These are phyloP conservation scores for Globisporangium splendens DNA, from an alignment of 352 stramenopile species.

Conservation along the genomic window DNA sequence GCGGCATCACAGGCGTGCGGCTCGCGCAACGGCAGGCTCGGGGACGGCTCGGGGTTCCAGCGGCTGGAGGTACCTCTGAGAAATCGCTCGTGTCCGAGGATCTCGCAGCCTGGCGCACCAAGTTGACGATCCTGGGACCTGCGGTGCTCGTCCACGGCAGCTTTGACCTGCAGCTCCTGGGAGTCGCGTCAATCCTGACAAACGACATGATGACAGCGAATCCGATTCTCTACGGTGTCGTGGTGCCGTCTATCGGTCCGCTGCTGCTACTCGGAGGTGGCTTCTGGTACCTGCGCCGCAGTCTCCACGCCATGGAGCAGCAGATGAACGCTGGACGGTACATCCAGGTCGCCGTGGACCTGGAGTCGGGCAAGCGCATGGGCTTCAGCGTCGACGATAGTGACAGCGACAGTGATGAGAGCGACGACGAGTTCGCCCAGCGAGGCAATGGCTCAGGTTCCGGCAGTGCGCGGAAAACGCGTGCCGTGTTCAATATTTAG, in stretches of 20 bases:
- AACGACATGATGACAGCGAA: slow-evolving; percentile 25
- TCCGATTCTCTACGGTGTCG: slow-evolving; percentile 30
- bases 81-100: slow-evolving; percentile 12
- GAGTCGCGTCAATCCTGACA: slow-evolving; percentile 39
- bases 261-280: slow-evolving; percentile 23
- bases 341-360: slow-evolving; percentile 47
- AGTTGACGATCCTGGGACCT: slow-evolving; percentile 31
- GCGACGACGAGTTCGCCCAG: slow-evolving; percentile 17
- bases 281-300: slow-evolving; percentile 31
- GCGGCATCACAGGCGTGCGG: slow-evolving; percentile 59
- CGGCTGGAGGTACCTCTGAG: slow-evolving; percentile 10
- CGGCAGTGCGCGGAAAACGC: slow-evolving; percentile 22
- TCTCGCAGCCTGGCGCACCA: slow-evolving; percentile 31
- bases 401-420: slow-evolving; percentile 27
- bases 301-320: slow-evolving; percentile 35
- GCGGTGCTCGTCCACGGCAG: slow-evolving; percentile 53
- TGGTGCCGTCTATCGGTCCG: slow-evolving; percentile 28
- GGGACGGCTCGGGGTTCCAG: slow-evolving; percentile 11
- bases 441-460: background rate
- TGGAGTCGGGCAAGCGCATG: slow-evolving; percentile 28
- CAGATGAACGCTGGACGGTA: slow-evolving; percentile 43
- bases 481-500: slow-evolving; percentile 37
- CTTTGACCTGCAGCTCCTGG: slow-evolving; percentile 61
- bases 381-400: slow-evolving; percentile 31
- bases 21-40: slow-evolving; percentile 35